Conservation (phyloP, 768 basidiomycete genomes). For the Crucibulum laeve region DNA sequence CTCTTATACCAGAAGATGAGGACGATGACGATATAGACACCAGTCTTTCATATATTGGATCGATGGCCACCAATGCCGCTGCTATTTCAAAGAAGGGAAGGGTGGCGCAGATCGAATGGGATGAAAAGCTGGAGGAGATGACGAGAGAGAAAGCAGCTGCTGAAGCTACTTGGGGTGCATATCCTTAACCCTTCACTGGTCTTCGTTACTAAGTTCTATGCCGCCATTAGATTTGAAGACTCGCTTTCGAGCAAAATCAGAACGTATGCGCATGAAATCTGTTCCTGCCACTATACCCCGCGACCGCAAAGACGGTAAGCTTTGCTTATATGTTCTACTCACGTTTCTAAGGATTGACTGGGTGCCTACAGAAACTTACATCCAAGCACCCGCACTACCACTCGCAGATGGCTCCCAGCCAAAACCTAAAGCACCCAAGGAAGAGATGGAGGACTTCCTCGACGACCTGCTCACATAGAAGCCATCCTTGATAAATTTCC, state of each 20-base stretch:
- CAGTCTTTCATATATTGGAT: constrained; percentile 48
- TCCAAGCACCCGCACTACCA: constrained; percentile 54
- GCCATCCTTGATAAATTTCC: no score
- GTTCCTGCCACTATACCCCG: constrained; percentile 16
- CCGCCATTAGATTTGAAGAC: constrained; percentile 47
- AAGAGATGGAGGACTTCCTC: constrained; percentile 67
- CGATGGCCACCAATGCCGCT: constrained; percentile 13
- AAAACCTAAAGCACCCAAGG: constrained; percentile 38
- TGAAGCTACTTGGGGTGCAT: constrained; percentile 70
- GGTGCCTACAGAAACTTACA: no score
- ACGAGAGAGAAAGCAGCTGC: constrained; percentile 67
- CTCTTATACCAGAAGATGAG: constrained; percentile 16
- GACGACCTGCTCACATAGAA: constrained; percentile 55
- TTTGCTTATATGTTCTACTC: constrained; percentile 10
- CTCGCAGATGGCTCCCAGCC: constrained; percentile 19
- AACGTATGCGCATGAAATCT: constrained; percentile 36
- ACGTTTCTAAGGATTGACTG: no score
- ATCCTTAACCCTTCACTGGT: not conserved
- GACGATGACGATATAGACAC: constrained; percentile 58
- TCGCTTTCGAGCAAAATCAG: constrained; percentile 53
- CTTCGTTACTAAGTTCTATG: not conserved
- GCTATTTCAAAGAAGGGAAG: constrained; percentile 54
- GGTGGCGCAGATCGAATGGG: constrained; percentile 64
- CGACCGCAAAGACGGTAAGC: constrained; percentile 34
- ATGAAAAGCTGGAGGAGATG: constrained; percentile 59